Evolutionary conservation across 1,284 basidiomycete species (phyloP).

Genomic region (Sanghuangporus sanghuang): DNA sequence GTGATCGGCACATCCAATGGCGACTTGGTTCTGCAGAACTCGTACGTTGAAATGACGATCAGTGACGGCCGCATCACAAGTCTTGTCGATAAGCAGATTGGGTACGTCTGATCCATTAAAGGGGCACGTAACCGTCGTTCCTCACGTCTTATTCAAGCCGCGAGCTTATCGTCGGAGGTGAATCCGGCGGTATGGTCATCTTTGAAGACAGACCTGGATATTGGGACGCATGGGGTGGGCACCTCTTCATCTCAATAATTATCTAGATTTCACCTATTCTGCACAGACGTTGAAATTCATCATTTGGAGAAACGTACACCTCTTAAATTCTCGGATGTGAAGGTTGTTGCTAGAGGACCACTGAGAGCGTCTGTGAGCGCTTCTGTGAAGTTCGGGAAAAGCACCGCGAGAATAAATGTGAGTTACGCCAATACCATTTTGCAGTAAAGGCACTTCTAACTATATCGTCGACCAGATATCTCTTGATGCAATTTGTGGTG

Average conservation of each 20-base stretch:
- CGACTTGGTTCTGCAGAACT: conserved; percentile 69
- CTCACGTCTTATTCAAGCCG: conserved; percentile 45
- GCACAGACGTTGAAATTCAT: conserved; percentile 86
- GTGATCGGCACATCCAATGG: conserved; percentile 58
- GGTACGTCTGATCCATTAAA: conserved; percentile 32
- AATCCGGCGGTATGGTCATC: conserved; percentile 81
- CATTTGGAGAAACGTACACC: conserved; percentile 83
- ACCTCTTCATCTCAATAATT: background rate
- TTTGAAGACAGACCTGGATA: conserved; percentile 87
- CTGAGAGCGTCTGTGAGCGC: conserved; percentile 72
- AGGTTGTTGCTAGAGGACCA: conserved; percentile 75
- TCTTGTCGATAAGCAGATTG: conserved; percentile 67
- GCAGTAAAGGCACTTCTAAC: background rate
- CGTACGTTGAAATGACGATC: conserved; percentile 70
- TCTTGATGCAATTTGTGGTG: conserved; percentile 74
- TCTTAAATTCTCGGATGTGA: conserved; percentile 70
- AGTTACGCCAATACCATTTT: conserved; percentile 25
- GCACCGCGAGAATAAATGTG: conserved; percentile 70
- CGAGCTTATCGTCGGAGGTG: conserved; percentile 72
- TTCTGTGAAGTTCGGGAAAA: conserved; percentile 72
- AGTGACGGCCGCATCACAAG: conserved; percentile 79
- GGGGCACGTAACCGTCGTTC: background rate
- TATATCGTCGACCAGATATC: conserved; percentile 57
- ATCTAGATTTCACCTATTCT: background rate
- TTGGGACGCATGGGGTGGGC: conserved; percentile 80